Base-by-base conservation (phyloP, 2,329 filamentous ascomycete species). In the Passalora sequoiae region DNA sequence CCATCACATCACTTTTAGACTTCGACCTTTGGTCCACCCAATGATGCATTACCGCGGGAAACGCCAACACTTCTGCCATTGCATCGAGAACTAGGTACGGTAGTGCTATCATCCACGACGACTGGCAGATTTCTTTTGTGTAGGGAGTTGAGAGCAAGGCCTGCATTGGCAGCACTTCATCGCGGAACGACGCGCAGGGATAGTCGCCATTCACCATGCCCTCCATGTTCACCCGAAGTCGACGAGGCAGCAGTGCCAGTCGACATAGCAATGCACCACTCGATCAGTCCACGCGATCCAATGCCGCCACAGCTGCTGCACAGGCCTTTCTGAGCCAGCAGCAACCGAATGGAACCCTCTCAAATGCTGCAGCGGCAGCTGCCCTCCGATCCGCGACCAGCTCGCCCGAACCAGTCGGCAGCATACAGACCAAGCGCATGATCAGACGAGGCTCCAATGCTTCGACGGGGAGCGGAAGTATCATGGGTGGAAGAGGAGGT, bases 341-440 rank as follows among this genome's bases (percentile, higher is more conserved):
- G 64, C 66, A 76, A 56, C 77, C 82, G 56, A 77, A 77, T 65
- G 72, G 70, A 47, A 80, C 79, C 46, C 74, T 95, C 31, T 94
- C 89, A 29, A 83, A 85, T 25, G 86, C 89, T 5, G 91, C 91
- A 9, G 89, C 91, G 5, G 89, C 88, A 12, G 82, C 89, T 20
- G 89, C 89, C 35, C 75, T 97, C 46, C 82, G 84, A 60, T 85
- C 84, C 33, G 80, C 85, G 55, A 83, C 87, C 7, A 81, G 81
- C 39, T 82, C 85, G 2, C 89, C 88, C 16, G 91, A 83, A 39
- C 81, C 82, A 55, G 83, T 95, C 44, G 83, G 80, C 63, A 80
- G 88, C 60, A 80, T 94, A 32, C 84, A 94, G 66, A 94, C 91
- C 4, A 95, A 91, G 71, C 84, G 89, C 60, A 89, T 84, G 61